A percentile compares a stretch with the other conserved stretches of the same genome.
phyloP scores from a whole-genome alignment of 371 early-diverging fungal genomes.

The Globomyces sp. region DNA sequence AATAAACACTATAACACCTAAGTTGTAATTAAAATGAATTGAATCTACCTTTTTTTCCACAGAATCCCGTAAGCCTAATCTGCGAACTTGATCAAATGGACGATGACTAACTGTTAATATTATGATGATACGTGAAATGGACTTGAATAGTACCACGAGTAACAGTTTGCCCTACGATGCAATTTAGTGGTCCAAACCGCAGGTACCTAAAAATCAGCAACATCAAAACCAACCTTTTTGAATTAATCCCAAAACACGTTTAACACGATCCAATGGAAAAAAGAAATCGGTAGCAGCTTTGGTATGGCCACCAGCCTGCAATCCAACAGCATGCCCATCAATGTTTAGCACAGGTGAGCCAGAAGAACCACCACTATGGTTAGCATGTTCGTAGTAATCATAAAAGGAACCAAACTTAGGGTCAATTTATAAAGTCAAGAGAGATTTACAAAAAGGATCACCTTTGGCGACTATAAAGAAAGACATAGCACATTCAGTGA shows the following conservation, averaged over 20 bases:
- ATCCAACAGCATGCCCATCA: slow-evolving; percentile 87
- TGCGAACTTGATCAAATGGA: slow-evolving; percentile 50
- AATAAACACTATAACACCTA: no score
- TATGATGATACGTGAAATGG: slow-evolving; percentile 47
- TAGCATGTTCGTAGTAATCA: no score
- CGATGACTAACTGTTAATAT: slow-evolving; percentile 24
- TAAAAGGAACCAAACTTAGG: no score
- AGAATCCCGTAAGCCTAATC: slow-evolving; percentile 42
- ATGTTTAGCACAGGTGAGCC: slow-evolving; percentile 93
- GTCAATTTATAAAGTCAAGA: no score
- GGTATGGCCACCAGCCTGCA: slow-evolving; percentile 71
- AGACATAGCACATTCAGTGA: no score
- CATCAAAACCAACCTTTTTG: slow-evolving; percentile 31
- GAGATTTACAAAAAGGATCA: no score
- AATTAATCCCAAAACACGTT: slow-evolving; percentile 72
- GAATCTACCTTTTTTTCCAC: slow-evolving; percentile 59
- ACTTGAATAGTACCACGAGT: slow-evolving; percentile 89
- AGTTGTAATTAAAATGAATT: no score
- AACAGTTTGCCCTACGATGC: slow-evolving; percentile 52
- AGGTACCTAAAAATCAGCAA: no score
- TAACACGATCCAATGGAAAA: slow-evolving; percentile 77
- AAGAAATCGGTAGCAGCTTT: slow-evolving; percentile 89
- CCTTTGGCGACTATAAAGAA: no score
- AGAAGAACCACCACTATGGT: slow-evolving; percentile 50
- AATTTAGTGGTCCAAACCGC: no score